A percentile compares a stretch with the other conserved stretches of the same genome.
Conservation (phyloP, 208 protist genomes). For the Acanthamoeba lugdunensis region DNA sequence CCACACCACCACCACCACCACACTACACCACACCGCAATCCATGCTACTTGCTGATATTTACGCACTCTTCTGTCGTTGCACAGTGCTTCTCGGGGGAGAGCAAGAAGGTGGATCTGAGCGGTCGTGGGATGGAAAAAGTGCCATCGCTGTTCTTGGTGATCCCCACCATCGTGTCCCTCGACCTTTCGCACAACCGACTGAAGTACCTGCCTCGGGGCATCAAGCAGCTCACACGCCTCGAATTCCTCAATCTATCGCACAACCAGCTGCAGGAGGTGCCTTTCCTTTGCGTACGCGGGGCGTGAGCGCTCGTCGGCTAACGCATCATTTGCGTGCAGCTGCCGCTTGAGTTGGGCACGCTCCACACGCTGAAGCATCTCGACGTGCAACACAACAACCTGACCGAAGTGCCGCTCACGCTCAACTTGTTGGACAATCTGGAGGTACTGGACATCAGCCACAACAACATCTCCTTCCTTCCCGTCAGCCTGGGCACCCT, state of each 20-base stretch:
- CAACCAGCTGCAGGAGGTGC: slow-evolving; percentile 38
- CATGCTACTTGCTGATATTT: no score
- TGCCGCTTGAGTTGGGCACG: slow-evolving; percentile 18
- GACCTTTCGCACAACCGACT: slow-evolving; percentile 61
- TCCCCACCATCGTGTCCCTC: slow-evolving; percentile 27
- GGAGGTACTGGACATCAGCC: slow-evolving; percentile 37
- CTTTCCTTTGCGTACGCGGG: neutral
- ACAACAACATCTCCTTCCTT: neutral
- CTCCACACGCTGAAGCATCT: slow-evolving; percentile 39
- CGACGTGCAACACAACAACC: slow-evolving; percentile 56
- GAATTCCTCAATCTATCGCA: slow-evolving; percentile 44
- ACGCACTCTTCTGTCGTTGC: neutral
- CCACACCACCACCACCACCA: no score
- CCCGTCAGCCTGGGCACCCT: slow-evolving; percentile 22
- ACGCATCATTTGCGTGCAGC: neutral
- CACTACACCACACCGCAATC: no score
- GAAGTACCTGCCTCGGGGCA: slow-evolving; percentile 5
- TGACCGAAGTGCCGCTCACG: slow-evolving; percentile 19
- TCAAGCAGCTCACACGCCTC: slow-evolving; percentile 24
- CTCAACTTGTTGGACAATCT: slow-evolving; percentile 47
- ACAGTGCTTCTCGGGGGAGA: slow-evolving; percentile 63
- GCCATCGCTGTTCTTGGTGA: slow-evolving; percentile 36
- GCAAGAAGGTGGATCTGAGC: slow-evolving; percentile 46
- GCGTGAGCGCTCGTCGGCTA: neutral
- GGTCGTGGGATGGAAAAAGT: slow-evolving; percentile 27